Evolutionary conservation across 306 rosid genomes (phyloP), one percentile per base, ranked within the genome.

Genomic region (Castanea sativa): DNA sequence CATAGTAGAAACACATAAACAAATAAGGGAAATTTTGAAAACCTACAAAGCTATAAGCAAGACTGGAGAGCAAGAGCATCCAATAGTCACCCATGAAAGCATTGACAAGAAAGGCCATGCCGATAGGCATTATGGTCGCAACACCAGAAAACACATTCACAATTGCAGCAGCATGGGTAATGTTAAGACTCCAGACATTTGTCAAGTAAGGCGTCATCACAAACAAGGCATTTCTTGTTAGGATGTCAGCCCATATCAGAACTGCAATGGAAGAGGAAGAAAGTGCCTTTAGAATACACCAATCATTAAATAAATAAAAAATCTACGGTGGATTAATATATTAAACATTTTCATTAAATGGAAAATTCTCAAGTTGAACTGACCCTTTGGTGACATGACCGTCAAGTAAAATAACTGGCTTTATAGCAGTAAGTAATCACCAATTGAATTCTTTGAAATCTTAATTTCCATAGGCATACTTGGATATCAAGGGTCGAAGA

Each of bases 101-200:
- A 52, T 74, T 71, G 5, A 53, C 86, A 65, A 75, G 20, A 58
- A 67, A 78, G 3, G 60, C 69, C 77, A 79, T n/a, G 29, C 71
- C 75, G 2, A 83, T 11, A 3, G 80, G 77, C 71, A 83, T 4
- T 45, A 83, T 79, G 25, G 73, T 12, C 0, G 57, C 35, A 2
- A 38, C 30, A 56, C 86, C 83, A 53, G 70, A 25, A 38, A 51
- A 79, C 16, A 78, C 6, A 71, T 74, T 83, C 21, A 78, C 72
- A 57, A 83, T 79, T 38, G 69, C 83, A 33, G 83, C 76, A 10
- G 86, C 86, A 25, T 79, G 80, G 3, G 79, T 75, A 49, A 69
- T 13, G 41, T 20, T 61, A 15, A 79, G 74, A 61, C 61, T 75
- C 81, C 80, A 83, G 12, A 59, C 80, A 5, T 75, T 69, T 2